A percentile compares a stretch with the other conserved stretches of the same genome.
phyloP scores from a whole-genome alignment of 2,329 filamentous ascomycete species.

The Diaporthe humulicola region DNA sequence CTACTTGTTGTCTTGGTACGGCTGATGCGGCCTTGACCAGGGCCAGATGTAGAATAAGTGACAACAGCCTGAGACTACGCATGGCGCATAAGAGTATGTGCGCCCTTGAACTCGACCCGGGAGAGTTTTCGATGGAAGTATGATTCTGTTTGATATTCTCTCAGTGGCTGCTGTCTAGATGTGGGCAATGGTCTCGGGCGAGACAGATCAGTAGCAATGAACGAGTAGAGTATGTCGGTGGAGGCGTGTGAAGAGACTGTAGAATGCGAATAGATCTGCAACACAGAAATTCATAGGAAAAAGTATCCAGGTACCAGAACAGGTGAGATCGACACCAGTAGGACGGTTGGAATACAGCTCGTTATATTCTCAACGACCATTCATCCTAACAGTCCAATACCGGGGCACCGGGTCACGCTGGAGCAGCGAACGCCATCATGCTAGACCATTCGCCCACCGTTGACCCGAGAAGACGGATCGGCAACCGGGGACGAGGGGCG shows the following conservation, averaged over 20 bases:
- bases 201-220: not conserved
- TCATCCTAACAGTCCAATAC: not conserved
- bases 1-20: slow-evolving; percentile 51
- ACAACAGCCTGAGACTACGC: slow-evolving; percentile 5
- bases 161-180: not conserved
- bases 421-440: not conserved
- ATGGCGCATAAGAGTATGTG: not conserved
- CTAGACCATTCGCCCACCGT: slow-evolving; percentile 29
- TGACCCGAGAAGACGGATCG: slow-evolving; percentile 36
- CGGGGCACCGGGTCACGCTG: not conserved
- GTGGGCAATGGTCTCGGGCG: not conserved
- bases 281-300: not conserved
- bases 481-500: slow-evolving; percentile 4
- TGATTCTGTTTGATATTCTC: not conserved
- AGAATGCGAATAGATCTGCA: not conserved
- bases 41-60: slow-evolving; percentile 33
- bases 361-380: not conserved
- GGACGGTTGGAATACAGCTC: not conserved
- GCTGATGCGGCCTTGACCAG: slow-evolving; percentile 41
- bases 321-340: not conserved
- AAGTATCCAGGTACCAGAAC: not conserved
- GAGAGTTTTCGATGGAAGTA: not conserved
- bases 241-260: not conserved
- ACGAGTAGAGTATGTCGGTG: not conserved
- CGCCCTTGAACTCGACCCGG: not conserved